Evolutionary conservation across 2,329 filamentous ascomycete genomes (phyloP).

Genomic region (Blastomyces silverae): DNA sequence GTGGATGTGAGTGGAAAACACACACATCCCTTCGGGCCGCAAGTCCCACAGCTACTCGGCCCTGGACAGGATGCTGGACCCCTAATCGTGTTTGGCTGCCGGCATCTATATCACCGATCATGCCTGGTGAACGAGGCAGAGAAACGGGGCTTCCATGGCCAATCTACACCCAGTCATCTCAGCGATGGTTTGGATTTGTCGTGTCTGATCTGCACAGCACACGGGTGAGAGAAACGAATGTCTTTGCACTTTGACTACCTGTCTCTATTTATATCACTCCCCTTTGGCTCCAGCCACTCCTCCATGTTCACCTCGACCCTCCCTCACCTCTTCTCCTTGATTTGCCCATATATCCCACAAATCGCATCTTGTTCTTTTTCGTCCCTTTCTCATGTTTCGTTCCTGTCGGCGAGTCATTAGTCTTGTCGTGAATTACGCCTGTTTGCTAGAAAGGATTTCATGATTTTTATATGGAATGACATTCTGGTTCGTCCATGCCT

Average conservation of each 20-base stretch:
- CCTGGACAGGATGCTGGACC: constrained; percentile 24
- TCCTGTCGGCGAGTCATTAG: neutral
- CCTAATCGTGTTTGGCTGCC: constrained; percentile 44
- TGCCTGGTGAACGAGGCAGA: constrained; percentile 33
- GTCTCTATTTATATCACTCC: neutral
- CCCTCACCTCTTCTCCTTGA: neutral
- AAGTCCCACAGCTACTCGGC: constrained; percentile 17
- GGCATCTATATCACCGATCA: constrained; percentile 44
- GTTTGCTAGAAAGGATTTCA: constrained; percentile 1
- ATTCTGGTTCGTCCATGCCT: constrained; percentile 8
- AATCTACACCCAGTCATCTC: constrained; percentile 16
- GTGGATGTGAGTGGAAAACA: neutral
- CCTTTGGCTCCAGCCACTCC: neutral
- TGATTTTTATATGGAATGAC: neutral
- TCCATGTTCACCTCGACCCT: neutral
- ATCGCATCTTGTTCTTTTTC: neutral
- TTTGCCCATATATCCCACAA: neutral
- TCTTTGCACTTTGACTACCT: constrained; percentile 13
- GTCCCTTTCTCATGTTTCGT: neutral
- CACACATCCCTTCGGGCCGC: constrained; percentile 6
- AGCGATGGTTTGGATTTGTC: constrained; percentile 28
- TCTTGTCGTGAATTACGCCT: neutral
- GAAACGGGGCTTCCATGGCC: constrained; percentile 1
- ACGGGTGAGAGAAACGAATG: neutral
- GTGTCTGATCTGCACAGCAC: constrained; percentile 35